Percentiles rank a stretch among this genome's conserved stretches.
phyloP scores from a whole-genome alignment of 768 basidiomycete genomes.

The Peribolospora baueri region DNA sequence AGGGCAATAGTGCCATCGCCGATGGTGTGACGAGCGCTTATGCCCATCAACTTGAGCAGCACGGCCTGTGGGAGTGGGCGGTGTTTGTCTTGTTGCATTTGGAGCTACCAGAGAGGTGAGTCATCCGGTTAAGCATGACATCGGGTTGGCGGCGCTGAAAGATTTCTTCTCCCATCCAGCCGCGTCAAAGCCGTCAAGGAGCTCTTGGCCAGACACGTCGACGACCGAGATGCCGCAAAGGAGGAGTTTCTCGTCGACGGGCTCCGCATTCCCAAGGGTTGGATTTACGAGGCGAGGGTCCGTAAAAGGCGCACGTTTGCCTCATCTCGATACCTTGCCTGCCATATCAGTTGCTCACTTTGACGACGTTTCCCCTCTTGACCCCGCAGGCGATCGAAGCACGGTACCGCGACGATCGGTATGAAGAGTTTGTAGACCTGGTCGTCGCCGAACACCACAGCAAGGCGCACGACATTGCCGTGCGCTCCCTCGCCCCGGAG shows the following conservation, averaged over 20 bases:
- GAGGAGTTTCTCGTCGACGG: constrained; percentile 30
- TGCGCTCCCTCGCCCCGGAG: constrained; percentile 67
- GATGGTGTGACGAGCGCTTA: constrained; percentile 63
- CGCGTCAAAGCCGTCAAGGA: constrained; percentile 62
- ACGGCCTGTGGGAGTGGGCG: constrained; percentile 61
- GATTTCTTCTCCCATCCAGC: constrained; percentile 23
- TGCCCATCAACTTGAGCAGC: constrained; percentile 59
- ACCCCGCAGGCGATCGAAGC: constrained; percentile 37
- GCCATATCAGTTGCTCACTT: background rate
- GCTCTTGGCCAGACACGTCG: constrained; percentile 35
- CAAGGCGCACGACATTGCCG: constrained; percentile 59
- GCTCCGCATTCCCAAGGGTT: constrained; percentile 53
- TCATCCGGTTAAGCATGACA: background rate
- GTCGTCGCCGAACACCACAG: constrained; percentile 43
- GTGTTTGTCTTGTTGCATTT: constrained; percentile 73
- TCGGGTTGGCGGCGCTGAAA: background rate
- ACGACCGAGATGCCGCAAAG: constrained; percentile 2
- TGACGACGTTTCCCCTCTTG: background rate
- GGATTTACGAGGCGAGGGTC: constrained; percentile 82
- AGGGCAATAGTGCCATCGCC: constrained; percentile 62
- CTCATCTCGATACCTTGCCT: background rate
- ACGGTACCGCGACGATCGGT: constrained; percentile 36
- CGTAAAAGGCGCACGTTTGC: constrained; percentile 5
- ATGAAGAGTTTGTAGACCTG: constrained; percentile 52
- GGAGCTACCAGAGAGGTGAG: constrained; percentile 54